Conservation (phyloP, 2,329 filamentous ascomycete species). For the Ascocoryne sarcoides region DNA sequence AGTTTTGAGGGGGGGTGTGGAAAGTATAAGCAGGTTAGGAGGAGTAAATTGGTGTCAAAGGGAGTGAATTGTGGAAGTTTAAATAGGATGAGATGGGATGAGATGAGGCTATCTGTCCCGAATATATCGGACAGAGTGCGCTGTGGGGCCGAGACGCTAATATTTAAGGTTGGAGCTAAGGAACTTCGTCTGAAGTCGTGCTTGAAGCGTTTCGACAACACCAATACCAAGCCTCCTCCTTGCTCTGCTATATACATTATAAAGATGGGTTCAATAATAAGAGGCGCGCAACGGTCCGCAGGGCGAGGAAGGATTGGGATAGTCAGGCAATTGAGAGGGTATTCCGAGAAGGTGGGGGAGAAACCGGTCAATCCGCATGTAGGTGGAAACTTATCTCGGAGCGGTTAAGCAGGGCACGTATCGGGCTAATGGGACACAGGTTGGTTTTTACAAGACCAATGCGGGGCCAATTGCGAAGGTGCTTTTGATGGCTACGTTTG, state of each 20-base stretch:
- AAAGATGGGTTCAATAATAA: neutral
- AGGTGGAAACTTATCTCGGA: no score
- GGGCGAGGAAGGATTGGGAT: neutral
- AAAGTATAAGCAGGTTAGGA: no score
- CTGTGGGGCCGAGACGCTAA: neutral
- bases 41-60: no score
- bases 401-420: no score
- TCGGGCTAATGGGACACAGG: no score
- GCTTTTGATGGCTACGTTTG: conserved; percentile 65
- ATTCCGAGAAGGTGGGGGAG: neutral
- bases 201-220: no score
- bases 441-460: conserved; percentile 67
- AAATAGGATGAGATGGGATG: neutral
- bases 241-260: no score
- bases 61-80: neutral
- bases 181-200: no score
- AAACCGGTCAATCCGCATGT: neutral
- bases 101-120: neutral
- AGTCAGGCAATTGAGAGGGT: neutral
- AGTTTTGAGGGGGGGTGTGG: no score
- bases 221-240: no score
- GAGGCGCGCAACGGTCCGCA: neutral
- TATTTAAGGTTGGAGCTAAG: neutral
- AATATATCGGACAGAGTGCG: neutral
- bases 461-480: conserved; percentile 65